Percentiles rank a stretch among this genome's conserved stretches.
phyloP scores from a whole-genome alignment of 2,329 filamentous ascomycete genomes.

The Neofusicoccum sp. region DNA sequence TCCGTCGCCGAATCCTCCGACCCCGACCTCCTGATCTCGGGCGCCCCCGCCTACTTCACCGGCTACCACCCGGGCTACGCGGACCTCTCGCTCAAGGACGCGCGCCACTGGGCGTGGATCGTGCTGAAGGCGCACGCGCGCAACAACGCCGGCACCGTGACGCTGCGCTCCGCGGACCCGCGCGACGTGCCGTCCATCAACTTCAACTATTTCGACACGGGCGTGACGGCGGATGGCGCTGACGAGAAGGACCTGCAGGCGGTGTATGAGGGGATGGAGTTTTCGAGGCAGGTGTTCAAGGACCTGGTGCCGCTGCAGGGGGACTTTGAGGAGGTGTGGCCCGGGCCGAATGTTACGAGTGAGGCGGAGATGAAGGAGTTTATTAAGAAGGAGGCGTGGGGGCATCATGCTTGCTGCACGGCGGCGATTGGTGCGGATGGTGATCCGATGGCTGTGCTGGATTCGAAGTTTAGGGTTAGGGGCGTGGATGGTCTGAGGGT shows the following conservation, averaged over 20 bases:
- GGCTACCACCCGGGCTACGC: slow-evolving; percentile 61
- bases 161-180: slow-evolving; percentile 62
- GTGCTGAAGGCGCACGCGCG: slow-evolving; percentile 65
- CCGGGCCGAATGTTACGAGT: slow-evolving; percentile 44
- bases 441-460: slow-evolving; percentile 59
- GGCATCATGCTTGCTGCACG: slow-evolving; percentile 61
- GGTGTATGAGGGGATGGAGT: slow-evolving; percentile 57
- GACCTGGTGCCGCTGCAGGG: slow-evolving; percentile 23
- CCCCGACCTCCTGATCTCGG: slow-evolving; percentile 49
- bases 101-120: slow-evolving; percentile 51
- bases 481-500: slow-evolving; percentile 60
- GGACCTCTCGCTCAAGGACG: slow-evolving; percentile 46
- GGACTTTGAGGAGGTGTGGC: slow-evolving; percentile 47
- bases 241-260: slow-evolving; percentile 50
- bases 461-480: slow-evolving; percentile 59
- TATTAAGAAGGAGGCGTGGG: slow-evolving; percentile 34
- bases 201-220: slow-evolving; percentile 39
- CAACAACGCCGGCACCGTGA: slow-evolving; percentile 64
- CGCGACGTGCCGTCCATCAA: slow-evolving; percentile 63
- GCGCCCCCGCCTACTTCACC: slow-evolving; percentile 57
- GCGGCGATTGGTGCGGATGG: slow-evolving; percentile 57
- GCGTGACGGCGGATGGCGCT: slow-evolving; percentile 23
- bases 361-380: slow-evolving; percentile 46
- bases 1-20: slow-evolving; percentile 51
- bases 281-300: slow-evolving; percentile 49